Conservation (phyloP, 352 stramenopile genomes). For the Thraustochytrium striatum region DNA sequence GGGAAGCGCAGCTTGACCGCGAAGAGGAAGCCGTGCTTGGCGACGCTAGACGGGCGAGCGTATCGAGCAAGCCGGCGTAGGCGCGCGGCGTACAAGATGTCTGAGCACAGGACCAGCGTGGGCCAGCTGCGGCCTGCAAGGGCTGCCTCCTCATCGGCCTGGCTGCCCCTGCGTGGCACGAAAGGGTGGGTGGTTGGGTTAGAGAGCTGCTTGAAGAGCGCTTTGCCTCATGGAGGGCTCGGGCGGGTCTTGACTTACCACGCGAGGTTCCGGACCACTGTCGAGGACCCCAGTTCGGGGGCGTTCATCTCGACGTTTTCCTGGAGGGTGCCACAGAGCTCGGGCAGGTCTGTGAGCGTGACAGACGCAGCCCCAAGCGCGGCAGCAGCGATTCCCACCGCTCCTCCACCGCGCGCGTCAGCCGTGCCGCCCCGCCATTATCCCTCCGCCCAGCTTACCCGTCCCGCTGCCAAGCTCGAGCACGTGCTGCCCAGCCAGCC, state of each 20-base stretch:
- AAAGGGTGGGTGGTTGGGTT: too few relatives aligned
- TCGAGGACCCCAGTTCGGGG: neutral
- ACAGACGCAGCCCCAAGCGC: neutral
- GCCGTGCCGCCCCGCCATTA: too few relatives aligned
- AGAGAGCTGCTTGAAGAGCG: too few relatives aligned
- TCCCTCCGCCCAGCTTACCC: neutral
- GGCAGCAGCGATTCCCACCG: constrained; percentile 8
- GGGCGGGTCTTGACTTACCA: too few relatives aligned
- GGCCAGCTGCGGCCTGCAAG: too few relatives aligned
- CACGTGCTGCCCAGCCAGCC: neutral
- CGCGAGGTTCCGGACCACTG: neutral
- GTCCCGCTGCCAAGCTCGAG: constrained; percentile 39
- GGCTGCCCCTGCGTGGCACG: too few relatives aligned
- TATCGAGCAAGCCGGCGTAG: too few relatives aligned
- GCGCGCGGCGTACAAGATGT: constrained; percentile 21
- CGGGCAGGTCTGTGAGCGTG: neutral
- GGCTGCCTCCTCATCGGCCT: too few relatives aligned
- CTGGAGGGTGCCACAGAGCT: neutral
- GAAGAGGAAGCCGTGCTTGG: too few relatives aligned
- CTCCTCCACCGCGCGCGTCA: neutral
- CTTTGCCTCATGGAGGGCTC: too few relatives aligned
- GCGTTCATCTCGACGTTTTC: neutral
- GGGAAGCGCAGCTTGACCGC: too few relatives aligned
- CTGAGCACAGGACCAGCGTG: constrained; percentile 21
- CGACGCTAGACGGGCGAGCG: too few relatives aligned